Evolutionary conservation across 2,329 filamentous ascomycete species (phyloP), one percentile per base, ranked within the genome.

Genomic region (Knoxdaviesia capensis): DNA sequence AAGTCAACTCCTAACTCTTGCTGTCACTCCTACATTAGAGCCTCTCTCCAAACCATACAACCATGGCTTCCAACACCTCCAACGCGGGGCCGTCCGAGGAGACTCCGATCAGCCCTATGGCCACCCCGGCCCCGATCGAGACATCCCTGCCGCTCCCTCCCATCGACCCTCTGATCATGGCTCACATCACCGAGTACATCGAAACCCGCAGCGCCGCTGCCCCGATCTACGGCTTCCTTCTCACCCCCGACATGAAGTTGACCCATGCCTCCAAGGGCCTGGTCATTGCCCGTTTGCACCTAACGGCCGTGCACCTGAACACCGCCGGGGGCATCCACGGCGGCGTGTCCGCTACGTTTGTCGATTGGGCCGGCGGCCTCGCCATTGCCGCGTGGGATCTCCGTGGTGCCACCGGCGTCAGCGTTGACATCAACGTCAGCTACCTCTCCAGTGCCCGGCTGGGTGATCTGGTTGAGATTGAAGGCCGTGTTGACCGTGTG

Each of bases 311-410:
- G 39, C 49, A 51, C 31, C 45, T 51, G 38, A 51, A 51, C 42
- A 42, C 46, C n/a, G 46, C 48, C 9, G 69, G 72, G 5, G 72
- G 70, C 20, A 66, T 86, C 6, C 80, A 86, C 58, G 80, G 80
- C 48, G 74, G 76, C 40, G 79, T 81, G 4, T 77, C 74, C 31
- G 79, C 78, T 0, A 72, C 79, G 1, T 65, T 86, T 20, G 68
- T 82, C 39, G 80, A 86, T 60, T 83, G 78, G 69, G 69, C 71
- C 5, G 81, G 80, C 36, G 79, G 80, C 32, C 65, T 85, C 58
- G 77, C 78, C 28, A 78, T 86, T 50, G 73, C 77, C 4, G 69
- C 72, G 0, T 73, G 67, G 59, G 78, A 81, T 48, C 56, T 76
- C 44, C 58, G 65, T 30, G 63, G 67, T 31, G 69, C 66, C 51